Conservation (phyloP, 1,284 basidiomycete species). For the Ceratobasidium sp. region DNA sequence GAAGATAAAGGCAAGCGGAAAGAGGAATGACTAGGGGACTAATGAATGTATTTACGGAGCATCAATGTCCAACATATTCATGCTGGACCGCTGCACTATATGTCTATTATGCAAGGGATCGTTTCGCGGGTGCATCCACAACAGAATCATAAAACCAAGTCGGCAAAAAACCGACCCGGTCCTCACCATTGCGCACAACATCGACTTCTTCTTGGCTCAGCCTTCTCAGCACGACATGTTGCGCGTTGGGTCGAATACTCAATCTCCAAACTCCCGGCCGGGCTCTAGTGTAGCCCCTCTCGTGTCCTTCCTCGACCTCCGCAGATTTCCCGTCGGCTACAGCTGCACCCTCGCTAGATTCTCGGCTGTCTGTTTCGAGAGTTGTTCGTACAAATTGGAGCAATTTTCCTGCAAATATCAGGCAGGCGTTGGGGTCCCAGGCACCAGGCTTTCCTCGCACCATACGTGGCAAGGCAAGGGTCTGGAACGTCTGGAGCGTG, state of each 20-base stretch:
- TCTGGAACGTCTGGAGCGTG: conserved; percentile 76
- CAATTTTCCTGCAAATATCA: conserved; percentile 79
- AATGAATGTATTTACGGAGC: background rate
- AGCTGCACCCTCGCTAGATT: conserved; percentile 31
- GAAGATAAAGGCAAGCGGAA: conserved; percentile 36
- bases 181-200: conserved; percentile 74
- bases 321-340: conserved; percentile 67
- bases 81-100: conserved; percentile 19
- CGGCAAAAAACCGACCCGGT: conserved; percentile 80
- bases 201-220: conserved; percentile 59
- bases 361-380: conserved; percentile 51
- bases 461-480: conserved; percentile 76
- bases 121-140: conserved; percentile 6
- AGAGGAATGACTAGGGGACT: conserved; percentile 5
- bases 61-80: background rate
- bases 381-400: conserved; percentile 68
- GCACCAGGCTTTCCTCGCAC: conserved; percentile 77
- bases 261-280: conserved; percentile 58
- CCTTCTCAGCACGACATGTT: conserved; percentile 21
- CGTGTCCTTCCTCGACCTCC: conserved; percentile 71
- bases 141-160: conserved; percentile 75
- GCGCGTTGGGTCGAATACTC: conserved; percentile 51
- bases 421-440: conserved; percentile 83
- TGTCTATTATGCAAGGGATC: background rate
- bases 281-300: conserved; percentile 60